Evolutionary conservation across 495 filamentous ascomycete species (phyloP), one percentile per base, ranked within the genome.

Genomic region (Penicillium egyptiacum): DNA sequence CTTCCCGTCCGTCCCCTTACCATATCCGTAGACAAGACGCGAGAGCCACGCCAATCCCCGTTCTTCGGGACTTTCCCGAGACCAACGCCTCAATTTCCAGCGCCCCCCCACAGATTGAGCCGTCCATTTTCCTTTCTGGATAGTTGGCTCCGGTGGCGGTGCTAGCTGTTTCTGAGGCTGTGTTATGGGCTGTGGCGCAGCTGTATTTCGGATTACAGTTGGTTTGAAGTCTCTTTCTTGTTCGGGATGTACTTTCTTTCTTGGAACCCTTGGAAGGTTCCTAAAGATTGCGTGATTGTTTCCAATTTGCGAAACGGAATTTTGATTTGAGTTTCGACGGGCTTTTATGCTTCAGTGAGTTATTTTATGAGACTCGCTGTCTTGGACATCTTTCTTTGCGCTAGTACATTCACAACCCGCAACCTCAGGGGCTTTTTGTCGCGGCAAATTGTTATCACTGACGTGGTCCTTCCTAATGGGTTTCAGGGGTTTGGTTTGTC

Each of bases 401-500:
- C n/a, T 39, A 17, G 35, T n/a, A 39, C n/a, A 6, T 7, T 2
- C 5, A n/a, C 16, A 8, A 37, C 14, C 5, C 14, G n/a, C 33
- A 35, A 37, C 33, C 12, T 2, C 14, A 8, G 33, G 33, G 33
- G 14, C 5, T n/a, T 37, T 6, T 37, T 16, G 2, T n/a, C 14
- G 44, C 16, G 44, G 25, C 44, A 30, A 20, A 28, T 20, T 20
- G 14, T 10, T 23, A 16, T 6, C 22, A 3, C 28, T 47, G 44
- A 30, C 14, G 33, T 37, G 25, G 44, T 26, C 44, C 44, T 47
- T 47, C 44, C 44, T 47, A 47, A 28, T 31, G 7, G n/a, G 23
- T 25, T 11, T 11, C 8, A 3, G 5, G 23, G 26, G 9, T 30
- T 30, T 30, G 28, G 11, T 30, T 30, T 30, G 9, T 28, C 26